Percentiles rank a stretch among this genome's conserved stretches.
Conservation (phyloP, 2,329 filamentous ascomycete genomes). For the Pezizomycotina sp. region DNA sequence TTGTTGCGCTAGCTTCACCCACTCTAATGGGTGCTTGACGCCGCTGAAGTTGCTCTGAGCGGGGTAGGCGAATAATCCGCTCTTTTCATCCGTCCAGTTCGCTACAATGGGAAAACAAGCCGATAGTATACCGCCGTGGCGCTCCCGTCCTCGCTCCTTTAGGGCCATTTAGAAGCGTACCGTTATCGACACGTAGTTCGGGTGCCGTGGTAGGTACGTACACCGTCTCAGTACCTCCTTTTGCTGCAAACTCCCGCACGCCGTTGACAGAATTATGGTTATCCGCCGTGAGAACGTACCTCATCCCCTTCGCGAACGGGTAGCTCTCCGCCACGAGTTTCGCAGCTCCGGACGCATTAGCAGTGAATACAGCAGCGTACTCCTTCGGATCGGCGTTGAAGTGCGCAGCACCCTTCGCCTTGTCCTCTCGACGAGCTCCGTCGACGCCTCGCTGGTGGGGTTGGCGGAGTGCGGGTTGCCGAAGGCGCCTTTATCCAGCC, state of each 20-base stretch:
- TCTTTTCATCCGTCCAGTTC: neutral
- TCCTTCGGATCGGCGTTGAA: conserved; percentile 65
- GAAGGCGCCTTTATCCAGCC: conserved; percentile 41
- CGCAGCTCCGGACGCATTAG: conserved; percentile 80
- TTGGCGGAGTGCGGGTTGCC: conserved; percentile 89
- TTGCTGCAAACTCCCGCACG: conserved; percentile 37
- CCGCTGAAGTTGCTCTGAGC: conserved; percentile 35
- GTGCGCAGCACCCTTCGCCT: conserved; percentile 55
- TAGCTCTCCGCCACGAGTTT: conserved; percentile 73
- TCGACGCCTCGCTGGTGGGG: conserved; percentile 59
- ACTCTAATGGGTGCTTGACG: conserved; percentile 30
- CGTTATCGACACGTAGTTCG: too few species aligned
- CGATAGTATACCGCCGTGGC: too few species aligned
- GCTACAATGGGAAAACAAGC: too few species aligned
- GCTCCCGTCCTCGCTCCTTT: too few species aligned
- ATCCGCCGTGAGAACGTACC: conserved; percentile 68
- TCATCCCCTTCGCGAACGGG: conserved; percentile 48
- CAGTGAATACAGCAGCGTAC: conserved; percentile 80
- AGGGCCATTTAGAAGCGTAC: too few species aligned
- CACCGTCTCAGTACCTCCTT: conserved; percentile 32
- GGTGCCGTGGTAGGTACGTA: conserved; percentile 23
- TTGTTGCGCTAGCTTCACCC: conserved; percentile 16
- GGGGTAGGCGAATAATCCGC: conserved; percentile 33
- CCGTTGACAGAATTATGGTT: conserved; percentile 80
- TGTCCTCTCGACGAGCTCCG: conserved; percentile 57